A percentile compares a stretch with the other conserved stretches of the same genome.
Conservation (phyloP, 2,329 filamentous ascomycete genomes). For the Cladosporium halotolerans region DNA sequence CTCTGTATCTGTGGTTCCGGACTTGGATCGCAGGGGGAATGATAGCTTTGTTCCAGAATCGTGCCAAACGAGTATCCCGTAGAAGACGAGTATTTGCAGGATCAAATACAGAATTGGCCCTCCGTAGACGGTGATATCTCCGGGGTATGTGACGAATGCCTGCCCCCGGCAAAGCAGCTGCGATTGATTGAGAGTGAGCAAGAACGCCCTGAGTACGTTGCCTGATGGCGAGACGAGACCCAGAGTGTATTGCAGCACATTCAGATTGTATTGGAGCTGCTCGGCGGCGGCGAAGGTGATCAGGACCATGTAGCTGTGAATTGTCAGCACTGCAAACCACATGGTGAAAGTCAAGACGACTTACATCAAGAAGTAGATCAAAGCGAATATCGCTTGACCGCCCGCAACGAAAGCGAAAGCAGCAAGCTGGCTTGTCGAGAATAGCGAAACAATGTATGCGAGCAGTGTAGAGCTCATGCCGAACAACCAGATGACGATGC, state of each 20-base stretch:
- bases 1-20: not conserved
- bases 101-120: constrained; percentile 77
- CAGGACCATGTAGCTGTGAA: constrained; percentile 2
- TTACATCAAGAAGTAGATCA: constrained; percentile 44
- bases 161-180: constrained; percentile 59
- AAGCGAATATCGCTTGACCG: constrained; percentile 55
- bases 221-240: constrained; percentile 69
- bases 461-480: constrained; percentile 70
- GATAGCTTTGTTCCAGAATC: constrained; percentile 46
- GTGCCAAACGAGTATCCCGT: constrained; percentile 67
- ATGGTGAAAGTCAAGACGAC: constrained; percentile 60
- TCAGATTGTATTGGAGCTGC: constrained; percentile 59
- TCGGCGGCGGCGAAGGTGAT: constrained; percentile 68
- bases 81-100: constrained; percentile 63
- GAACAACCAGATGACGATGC: constrained; percentile 70
- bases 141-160: constrained; percentile 57
- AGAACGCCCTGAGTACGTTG: constrained; percentile 67
- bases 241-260: constrained; percentile 68
- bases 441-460: constrained; percentile 72
- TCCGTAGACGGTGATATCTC: constrained; percentile 65
- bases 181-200: constrained; percentile 76
- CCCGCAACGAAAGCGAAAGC: constrained; percentile 79
- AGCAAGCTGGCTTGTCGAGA: constrained; percentile 68
- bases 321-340: constrained; percentile 54
- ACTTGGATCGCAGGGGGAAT: not conserved